Evolutionary conservation across 768 basidiomycete species (phyloP).

Genomic region (Leccinum subgranulosum): DNA sequence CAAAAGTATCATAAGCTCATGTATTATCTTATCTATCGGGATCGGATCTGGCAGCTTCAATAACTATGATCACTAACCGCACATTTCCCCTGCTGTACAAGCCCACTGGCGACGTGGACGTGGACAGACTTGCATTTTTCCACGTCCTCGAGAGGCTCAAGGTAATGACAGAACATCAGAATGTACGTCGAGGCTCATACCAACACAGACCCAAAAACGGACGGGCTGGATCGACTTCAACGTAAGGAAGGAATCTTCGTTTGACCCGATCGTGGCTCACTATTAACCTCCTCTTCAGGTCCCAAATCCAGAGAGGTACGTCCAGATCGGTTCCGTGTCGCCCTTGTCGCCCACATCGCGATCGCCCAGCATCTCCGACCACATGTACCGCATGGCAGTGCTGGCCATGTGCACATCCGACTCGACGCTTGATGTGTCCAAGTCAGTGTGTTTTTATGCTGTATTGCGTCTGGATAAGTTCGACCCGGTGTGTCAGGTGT

Average conservation of each 20-base stretch:
- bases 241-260: constrained; percentile 12
- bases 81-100: constrained; percentile 59
- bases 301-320: constrained; percentile 77
- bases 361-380: constrained; percentile 76
- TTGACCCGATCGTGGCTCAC: constrained; percentile 6
- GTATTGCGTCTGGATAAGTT: background rate
- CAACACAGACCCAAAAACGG: constrained; percentile 80
- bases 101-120: constrained; percentile 47
- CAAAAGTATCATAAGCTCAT: constrained; percentile 28
- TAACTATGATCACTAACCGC: constrained; percentile 30
- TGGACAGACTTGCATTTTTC: constrained; percentile 84
- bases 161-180: constrained; percentile 39
- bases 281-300: constrained; percentile 45
- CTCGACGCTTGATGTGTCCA: constrained; percentile 63
- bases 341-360: background rate
- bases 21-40: constrained; percentile 31
- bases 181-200: background rate
- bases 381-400: constrained; percentile 98
- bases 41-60: constrained; percentile 9
- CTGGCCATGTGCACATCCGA: constrained; percentile 87
- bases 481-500: constrained; percentile 35
- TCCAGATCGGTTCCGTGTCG: background rate
- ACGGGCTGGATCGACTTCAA: constrained; percentile 93
- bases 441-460: constrained; percentile 40
- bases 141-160: constrained; percentile 88